Conservation (phyloP, 1,284 basidiomycete genomes). For the Bondarzewia mesenterica region DNA sequence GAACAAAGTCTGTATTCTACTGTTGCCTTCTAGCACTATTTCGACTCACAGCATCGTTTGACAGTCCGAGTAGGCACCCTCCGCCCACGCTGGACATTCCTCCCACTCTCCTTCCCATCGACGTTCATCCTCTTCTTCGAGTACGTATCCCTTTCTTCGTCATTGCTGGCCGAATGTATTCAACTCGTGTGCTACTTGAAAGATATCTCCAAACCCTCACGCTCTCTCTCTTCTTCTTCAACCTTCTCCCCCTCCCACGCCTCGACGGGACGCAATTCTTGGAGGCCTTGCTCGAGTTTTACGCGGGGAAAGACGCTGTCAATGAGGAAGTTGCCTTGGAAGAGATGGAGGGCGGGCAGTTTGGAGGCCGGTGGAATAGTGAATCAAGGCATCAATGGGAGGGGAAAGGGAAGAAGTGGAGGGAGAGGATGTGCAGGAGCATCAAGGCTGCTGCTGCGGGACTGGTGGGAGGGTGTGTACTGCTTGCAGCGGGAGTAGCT, state of each 20-base stretch:
- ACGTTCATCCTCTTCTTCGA: slow-evolving; percentile 32
- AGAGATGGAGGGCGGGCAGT: neutral
- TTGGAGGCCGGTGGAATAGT: too few species aligned
- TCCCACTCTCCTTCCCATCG: neutral
- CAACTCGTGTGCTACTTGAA: neutral
- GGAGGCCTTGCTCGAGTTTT: slow-evolving; percentile 22
- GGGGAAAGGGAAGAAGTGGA: too few species aligned
- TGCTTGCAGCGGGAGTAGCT: too few species aligned
- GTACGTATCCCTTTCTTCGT: slow-evolving; percentile 27
- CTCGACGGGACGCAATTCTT: slow-evolving; percentile 58
- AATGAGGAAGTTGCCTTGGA: too few species aligned
- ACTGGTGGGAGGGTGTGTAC: too few species aligned
- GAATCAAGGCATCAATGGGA: too few species aligned
- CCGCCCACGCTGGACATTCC: slow-evolving; percentile 29
- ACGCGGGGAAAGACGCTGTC: neutral
- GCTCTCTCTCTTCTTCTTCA: slow-evolving; percentile 65
- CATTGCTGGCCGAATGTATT: neutral
- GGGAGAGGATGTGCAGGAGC: too few species aligned
- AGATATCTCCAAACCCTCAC: slow-evolving; percentile 59
- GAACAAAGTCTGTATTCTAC: slow-evolving; percentile 62
- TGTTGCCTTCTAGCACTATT: too few species aligned
- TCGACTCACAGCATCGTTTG: neutral
- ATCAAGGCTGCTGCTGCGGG: too few species aligned
- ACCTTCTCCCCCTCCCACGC: slow-evolving; percentile 55
- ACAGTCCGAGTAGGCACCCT: slow-evolving; percentile 47